These are phyloP conservation scores for Citropsis articulata DNA, from an alignment of 345 rosid genomes.

Conservation along the genomic window DNA sequence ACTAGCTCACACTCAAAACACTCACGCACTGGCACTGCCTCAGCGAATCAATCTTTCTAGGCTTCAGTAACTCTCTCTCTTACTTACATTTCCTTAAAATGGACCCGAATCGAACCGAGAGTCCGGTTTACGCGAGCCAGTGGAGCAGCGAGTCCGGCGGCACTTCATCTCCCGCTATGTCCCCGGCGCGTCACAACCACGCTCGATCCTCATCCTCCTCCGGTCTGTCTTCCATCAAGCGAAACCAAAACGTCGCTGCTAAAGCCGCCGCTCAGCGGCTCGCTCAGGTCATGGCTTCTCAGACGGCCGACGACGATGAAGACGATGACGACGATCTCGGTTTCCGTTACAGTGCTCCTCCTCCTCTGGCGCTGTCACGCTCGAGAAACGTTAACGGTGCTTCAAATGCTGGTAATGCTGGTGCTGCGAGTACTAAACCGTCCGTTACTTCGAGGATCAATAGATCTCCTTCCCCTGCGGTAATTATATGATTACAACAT, in stretches of 20 bases:
- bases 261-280: conserved; percentile 97
- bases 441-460: conserved; percentile 39
- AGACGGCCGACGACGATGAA: conserved; percentile 76
- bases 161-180: conserved; percentile 54
- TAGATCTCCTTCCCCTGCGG: conserved; percentile 95
- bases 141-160: conserved; percentile 64
- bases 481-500: conserved; percentile 20
- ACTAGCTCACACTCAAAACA: neutral
- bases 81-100: conserved; percentile 26
- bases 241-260: conserved; percentile 91
- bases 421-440: conserved; percentile 21
- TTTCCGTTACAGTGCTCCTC: conserved; percentile 84
- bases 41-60: neutral
- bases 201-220: conserved; percentile 65
- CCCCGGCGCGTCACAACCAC: conserved; percentile 63
- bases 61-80: conserved; percentile 9
- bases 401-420: conserved; percentile 8
- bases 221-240: conserved; percentile 73
- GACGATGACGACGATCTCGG: conserved; percentile 73
- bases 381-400: conserved; percentile 39
- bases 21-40: neutral
- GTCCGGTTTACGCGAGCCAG: conserved; percentile 69
- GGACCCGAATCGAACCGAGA: conserved; percentile 75
- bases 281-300: conserved; percentile 99
- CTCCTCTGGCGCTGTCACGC: conserved; percentile 55